Percentiles rank a stretch among this genome's conserved stretches.
These are phyloP conservation scores for Fragaria iinumae DNA, from an alignment of 306 rosid genomes.

Conservation along the genomic window DNA sequence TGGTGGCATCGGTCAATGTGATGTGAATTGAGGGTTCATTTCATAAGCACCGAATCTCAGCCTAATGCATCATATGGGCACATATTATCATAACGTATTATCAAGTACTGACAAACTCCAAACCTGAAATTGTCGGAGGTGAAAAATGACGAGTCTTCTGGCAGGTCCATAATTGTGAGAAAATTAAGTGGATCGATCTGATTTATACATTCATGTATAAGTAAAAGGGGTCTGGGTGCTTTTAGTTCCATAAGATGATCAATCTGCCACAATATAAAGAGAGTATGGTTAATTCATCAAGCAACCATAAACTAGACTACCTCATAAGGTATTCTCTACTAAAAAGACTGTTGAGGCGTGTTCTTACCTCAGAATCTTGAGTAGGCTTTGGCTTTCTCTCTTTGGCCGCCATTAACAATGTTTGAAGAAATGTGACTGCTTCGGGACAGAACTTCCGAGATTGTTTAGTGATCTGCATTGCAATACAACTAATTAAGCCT, in stretches of 20 bases:
- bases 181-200: slow-evolving; percentile 63
- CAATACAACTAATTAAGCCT: slow-evolving; percentile 24
- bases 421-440: slow-evolving; percentile 61
- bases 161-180: slow-evolving; percentile 54
- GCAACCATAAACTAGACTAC: slow-evolving; percentile 11
- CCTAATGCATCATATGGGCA: not conserved
- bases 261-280: slow-evolving; percentile 42
- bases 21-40: not conserved
- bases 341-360: slow-evolving; percentile 14
- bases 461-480: slow-evolving; percentile 64
- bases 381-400: slow-evolving; percentile 37
- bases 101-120: not conserved
- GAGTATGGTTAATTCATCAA: slow-evolving; percentile 18
- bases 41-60: not conserved
- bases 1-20: not conserved
- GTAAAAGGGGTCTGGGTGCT: slow-evolving; percentile 49
- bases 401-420: slow-evolving; percentile 52
- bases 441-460: slow-evolving; percentile 85
- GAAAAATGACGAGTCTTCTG: slow-evolving; percentile 57
- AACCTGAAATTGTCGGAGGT: slow-evolving; percentile 69
- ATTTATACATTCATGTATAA: slow-evolving; percentile 37
- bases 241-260: slow-evolving; percentile 61
- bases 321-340: not conserved
- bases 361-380: slow-evolving; percentile 63
- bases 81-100: not conserved